These are phyloP conservation scores for Phalaenopsis hybrid DNA, from an alignment of 116 monocot genomes.

Conservation along the genomic window DNA sequence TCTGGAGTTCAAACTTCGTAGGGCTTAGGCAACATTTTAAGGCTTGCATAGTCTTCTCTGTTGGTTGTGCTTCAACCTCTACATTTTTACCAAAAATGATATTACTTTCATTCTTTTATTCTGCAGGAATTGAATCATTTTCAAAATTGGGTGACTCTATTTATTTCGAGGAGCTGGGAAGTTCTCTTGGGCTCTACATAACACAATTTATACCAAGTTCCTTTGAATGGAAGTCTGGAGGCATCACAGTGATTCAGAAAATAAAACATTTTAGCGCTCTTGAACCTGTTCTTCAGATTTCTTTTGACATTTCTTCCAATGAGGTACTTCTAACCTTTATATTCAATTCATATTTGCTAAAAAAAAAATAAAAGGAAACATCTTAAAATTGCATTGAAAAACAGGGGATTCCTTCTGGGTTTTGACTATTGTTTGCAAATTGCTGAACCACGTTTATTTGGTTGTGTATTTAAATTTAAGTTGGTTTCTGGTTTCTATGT, in stretches of 20 bases:
- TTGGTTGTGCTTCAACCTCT: background rate
- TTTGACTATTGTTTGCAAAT: background rate
- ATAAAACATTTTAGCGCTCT: conserved; percentile 39
- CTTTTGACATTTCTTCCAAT: conserved; percentile 43
- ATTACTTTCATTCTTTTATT: background rate
- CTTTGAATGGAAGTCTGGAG: conserved; percentile 75
- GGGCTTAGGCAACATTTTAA: background rate
- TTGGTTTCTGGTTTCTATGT: background rate
- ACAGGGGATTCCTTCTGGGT: background rate
- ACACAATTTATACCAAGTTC: conserved; percentile 79
- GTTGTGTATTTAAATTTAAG: no score
- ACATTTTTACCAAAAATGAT: background rate
- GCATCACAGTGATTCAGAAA: conserved; percentile 45
- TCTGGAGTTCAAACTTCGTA: background rate
- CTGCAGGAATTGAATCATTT: conserved; percentile 88
- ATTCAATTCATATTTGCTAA: background rate
- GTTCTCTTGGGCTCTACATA: conserved; percentile 45
- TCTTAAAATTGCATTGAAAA: background rate
- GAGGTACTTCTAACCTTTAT: conserved; percentile 28
- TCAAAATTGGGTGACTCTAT: conserved; percentile 97
- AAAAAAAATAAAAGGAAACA: background rate
- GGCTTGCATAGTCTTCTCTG: background rate
- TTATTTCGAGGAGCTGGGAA: conserved; percentile 84
- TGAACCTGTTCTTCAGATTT: conserved; percentile 44
- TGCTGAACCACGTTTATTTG: background rate